Conservation (phyloP, 1,284 basidiomycete genomes). For the Vanrija humicola region DNA sequence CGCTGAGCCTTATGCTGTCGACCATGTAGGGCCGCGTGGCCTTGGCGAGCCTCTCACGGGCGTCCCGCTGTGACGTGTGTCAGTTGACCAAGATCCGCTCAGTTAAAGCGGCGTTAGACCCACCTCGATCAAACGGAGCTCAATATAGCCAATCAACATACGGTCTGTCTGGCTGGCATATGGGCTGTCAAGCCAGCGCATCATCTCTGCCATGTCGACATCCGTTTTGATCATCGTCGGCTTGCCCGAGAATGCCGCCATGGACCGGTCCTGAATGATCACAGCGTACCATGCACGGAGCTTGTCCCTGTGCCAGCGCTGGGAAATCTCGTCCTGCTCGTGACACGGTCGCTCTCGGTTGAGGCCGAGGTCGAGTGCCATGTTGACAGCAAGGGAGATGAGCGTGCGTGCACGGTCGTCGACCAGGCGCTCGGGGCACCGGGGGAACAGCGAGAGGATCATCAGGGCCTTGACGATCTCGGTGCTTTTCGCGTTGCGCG, state of each 20-base stretch:
- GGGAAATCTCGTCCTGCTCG: slow-evolving; percentile 2
- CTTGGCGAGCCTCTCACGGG: background rate
- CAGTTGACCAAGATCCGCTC: background rate
- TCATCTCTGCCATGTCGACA: background rate
- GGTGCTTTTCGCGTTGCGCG: slow-evolving; percentile 3
- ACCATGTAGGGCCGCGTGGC: background rate
- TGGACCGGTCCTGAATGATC: too few relatives aligned
- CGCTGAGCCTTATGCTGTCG: background rate
- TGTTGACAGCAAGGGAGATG: slow-evolving; percentile 2
- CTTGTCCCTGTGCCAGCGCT: slow-evolving; percentile 2
- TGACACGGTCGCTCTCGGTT: background rate
- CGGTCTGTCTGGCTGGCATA: background rate
- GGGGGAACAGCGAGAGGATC: background rate
- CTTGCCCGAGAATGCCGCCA: background rate
- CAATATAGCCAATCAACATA: slow-evolving; percentile 1
- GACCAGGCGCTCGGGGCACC: slow-evolving; percentile 4
- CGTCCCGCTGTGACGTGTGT: background rate
- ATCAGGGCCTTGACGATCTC: slow-evolving; percentile 6
- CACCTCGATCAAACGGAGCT: slow-evolving; percentile 4
- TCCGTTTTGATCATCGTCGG: background rate
- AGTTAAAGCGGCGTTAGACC: background rate
- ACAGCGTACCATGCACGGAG: background rate
- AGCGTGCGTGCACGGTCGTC: slow-evolving; percentile 3
- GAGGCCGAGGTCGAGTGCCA: slow-evolving; percentile 4
- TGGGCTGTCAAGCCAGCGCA: slow-evolving; percentile 2